These are phyloP conservation scores for Austroboletus rostrupii DNA, from an alignment of 1,284 basidiomycete genomes.

Conservation along the genomic window DNA sequence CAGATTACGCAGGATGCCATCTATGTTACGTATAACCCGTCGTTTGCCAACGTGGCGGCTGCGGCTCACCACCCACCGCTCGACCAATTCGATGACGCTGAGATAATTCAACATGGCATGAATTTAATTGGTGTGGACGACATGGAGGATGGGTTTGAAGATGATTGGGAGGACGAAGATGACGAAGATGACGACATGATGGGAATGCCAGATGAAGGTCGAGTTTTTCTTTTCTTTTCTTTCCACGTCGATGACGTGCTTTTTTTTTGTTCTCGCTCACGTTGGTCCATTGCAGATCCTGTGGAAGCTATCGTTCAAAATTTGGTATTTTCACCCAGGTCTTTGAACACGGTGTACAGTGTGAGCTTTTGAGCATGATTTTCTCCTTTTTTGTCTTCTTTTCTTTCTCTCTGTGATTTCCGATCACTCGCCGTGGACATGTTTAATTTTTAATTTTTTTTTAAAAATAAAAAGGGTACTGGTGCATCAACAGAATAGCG, in stretches of 20 bases:
- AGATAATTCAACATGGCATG: no score
- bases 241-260: neutral
- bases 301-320: slow-evolving; percentile 20
- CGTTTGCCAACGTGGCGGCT: neutral
- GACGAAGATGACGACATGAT: slow-evolving; percentile 11
- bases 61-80: neutral
- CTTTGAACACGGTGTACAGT: slow-evolving; percentile 21
- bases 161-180: slow-evolving; percentile 12
- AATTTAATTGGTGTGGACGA: neutral
- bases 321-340: slow-evolving; percentile 21
- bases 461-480: no score
- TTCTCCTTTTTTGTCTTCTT: neutral
- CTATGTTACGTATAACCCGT: slow-evolving; percentile 46
- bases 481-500: no score
- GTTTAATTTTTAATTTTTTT: no score
- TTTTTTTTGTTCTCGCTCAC: slow-evolving; percentile 1
- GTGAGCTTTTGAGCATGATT: slow-evolving; percentile 19
- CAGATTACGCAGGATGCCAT: slow-evolving; percentile 54
- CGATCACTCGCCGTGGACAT: no score
- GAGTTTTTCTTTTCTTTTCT: neutral
- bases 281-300: slow-evolving; percentile 6
- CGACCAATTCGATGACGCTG: no score
- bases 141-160: slow-evolving; percentile 13
- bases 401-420: neutral
- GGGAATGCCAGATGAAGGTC: slow-evolving; percentile 6